Percentiles rank a stretch among this genome's conserved stretches.
Conservation (phyloP, 108 stramenopile genomes). For the Fragilaria crotonensis region DNA sequence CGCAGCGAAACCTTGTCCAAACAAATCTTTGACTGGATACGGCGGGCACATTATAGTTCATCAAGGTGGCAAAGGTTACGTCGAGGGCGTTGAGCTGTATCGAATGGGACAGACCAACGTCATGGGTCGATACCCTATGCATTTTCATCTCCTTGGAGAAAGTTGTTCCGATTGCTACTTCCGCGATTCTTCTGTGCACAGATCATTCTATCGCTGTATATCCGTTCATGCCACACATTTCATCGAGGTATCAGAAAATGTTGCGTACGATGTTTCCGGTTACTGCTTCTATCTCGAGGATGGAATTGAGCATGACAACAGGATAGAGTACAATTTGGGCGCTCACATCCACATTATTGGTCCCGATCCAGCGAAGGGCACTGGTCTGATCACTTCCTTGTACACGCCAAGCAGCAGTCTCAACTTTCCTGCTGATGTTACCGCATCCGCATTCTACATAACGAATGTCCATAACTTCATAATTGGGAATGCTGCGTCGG, state of each 20-base stretch:
- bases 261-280: constrained; percentile 37
- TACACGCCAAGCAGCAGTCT: constrained; percentile 8
- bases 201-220: constrained; percentile 36
- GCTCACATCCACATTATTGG: constrained; percentile 40
- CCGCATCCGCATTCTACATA: constrained; percentile 31
- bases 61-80: constrained; percentile 11
- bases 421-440: constrained; percentile 26
- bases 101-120: constrained; percentile 52
- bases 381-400: constrained; percentile 7
- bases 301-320: constrained; percentile 38
- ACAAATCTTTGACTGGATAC: constrained; percentile 25
- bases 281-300: constrained; percentile 43
- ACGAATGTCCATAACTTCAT: constrained; percentile 35
- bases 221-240: constrained; percentile 30
- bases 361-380: constrained; percentile 3
- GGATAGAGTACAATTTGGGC: constrained; percentile 27
- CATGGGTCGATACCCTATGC: constrained; percentile 34
- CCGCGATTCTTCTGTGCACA: constrained; percentile 22
- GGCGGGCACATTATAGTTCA: constrained; percentile 36
- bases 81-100: constrained; percentile 31
- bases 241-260: constrained; percentile 20
- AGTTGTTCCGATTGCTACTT: constrained; percentile 23
- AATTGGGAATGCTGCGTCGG: constrained; percentile 31
- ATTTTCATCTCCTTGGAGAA: constrained; percentile 31
- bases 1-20: constrained; percentile 7